Evolutionary conservation across 371 early-diverging fungal genomes (phyloP), one percentile per base, ranked within the genome.

Genomic region (Syncephalastrum contaminatum): DNA sequence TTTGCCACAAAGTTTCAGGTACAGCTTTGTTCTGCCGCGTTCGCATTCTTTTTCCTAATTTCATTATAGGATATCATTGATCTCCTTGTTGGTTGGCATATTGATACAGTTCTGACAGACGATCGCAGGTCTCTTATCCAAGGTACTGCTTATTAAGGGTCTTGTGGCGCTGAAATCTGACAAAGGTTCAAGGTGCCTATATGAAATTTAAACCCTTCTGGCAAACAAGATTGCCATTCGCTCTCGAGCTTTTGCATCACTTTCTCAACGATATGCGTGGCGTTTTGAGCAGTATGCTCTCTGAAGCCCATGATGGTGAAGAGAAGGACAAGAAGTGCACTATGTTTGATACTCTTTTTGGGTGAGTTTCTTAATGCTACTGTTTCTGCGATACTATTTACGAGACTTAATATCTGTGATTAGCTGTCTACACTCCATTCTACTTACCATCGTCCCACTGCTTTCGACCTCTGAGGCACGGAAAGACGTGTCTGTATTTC

Each of bases 71-170:
- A 84, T 43, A 70, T 88, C 22, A 70, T 86, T 43, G 83, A 86
- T 59, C 60, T 85, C 7, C 66, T 90, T 4, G 79, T 87, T n/a
- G 88, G 85, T 5, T 88, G 89, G 89, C 73, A 79, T 63, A 75
- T 84, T 47, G 88, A 88, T 56, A 60, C 69, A 10, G 58, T 54
- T n/a, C 48, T 82, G 19, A 60, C 73, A 0, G 74, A 71, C n/a
- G 22, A 63, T 13, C 68, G 77, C 13, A 59, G 71, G 48, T 47
- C 45, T 6, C 62, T 73, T 10, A 73, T 85, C 43, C 55, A 59
- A 49, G 81, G 84, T 79, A 74, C 18, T 30, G 22, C 0, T 27
- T 7, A 39, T 6, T 2, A 20, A 27, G 14, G 27, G 4, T 41
- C 18, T 30, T 12, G n/a, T 41, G 4, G 25, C 54, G 14, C n/a